Percentiles rank a stretch among this genome's conserved stretches.
phyloP scores from a whole-genome alignment of 1,284 basidiomycete species.

The Porodaedalea pini region DNA sequence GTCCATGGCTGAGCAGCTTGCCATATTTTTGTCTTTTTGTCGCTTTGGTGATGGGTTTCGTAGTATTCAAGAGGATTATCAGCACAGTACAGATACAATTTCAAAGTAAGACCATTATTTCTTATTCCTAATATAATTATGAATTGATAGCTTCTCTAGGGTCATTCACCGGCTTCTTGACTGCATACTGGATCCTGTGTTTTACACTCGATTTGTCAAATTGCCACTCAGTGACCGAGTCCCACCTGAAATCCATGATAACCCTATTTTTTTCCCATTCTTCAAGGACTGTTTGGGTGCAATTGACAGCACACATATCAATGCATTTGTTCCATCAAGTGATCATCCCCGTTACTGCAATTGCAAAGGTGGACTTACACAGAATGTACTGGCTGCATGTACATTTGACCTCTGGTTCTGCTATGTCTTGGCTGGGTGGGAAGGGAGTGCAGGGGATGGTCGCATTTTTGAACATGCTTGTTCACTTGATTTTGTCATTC shows the following conservation, averaged over 20 bases:
- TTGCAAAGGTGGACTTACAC: slow-evolving; percentile 34
- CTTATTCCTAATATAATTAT: background rate
- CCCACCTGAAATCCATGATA: slow-evolving; percentile 25
- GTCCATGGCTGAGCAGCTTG: slow-evolving; percentile 13
- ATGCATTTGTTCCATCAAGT: slow-evolving; percentile 25
- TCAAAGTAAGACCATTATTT: slow-evolving; percentile 8
- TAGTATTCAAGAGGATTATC: slow-evolving; percentile 23
- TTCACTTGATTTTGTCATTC: slow-evolving; percentile 29
- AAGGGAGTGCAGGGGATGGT: slow-evolving; percentile 35
- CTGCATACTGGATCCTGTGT: slow-evolving; percentile 1
- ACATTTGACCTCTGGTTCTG: slow-evolving; percentile 33
- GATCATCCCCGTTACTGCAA: slow-evolving; percentile 29
- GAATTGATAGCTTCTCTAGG: slow-evolving; percentile 14
- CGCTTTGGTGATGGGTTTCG: slow-evolving; percentile 8
- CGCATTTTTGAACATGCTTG: slow-evolving; percentile 30
- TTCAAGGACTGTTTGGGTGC: slow-evolving; percentile 37
- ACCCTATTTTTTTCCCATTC: slow-evolving; percentile 36
- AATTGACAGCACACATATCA: slow-evolving; percentile 39
- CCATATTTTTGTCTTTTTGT: slow-evolving; percentile 16
- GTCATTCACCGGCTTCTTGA: slow-evolving; percentile 18
- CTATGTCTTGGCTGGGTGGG: slow-evolving; percentile 36
- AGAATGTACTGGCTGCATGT: slow-evolving; percentile 34
- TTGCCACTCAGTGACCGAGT: slow-evolving; percentile 16
- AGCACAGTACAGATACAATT: slow-evolving; percentile 23
- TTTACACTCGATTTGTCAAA: slow-evolving; percentile 27